These are phyloP conservation scores for Citeromyces matritensis DNA, from an alignment of 805 yeast genomes.

Conservation along the genomic window DNA sequence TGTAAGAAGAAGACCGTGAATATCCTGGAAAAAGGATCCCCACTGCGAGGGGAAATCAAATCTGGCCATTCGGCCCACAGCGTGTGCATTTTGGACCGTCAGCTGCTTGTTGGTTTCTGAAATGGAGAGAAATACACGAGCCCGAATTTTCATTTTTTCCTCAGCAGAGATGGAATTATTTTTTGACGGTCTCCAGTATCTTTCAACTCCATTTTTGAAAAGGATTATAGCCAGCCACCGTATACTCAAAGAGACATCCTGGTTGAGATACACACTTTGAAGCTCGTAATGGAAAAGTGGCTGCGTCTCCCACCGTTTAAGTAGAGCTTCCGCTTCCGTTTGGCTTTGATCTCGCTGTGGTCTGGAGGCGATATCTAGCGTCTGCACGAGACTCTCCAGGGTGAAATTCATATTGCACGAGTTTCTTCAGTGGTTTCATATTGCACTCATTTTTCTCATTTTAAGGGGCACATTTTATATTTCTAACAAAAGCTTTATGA, in stretches of 20 bases:
- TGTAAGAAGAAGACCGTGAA: conserved; percentile 27
- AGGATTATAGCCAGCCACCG: conserved; percentile 84
- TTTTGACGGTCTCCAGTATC: conserved; percentile 61
- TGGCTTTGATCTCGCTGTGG: conserved; percentile 36
- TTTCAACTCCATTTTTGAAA: conserved; percentile 78
- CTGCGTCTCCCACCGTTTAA: conserved; percentile 17
- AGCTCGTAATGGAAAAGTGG: conserved; percentile 11
- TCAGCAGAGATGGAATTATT: conserved; percentile 32
- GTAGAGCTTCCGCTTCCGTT: conserved; percentile 50
- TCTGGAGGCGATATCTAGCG: conserved; percentile 32
- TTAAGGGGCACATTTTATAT: background rate
- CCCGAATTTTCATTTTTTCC: conserved; percentile 54
- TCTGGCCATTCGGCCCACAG: conserved; percentile 64
- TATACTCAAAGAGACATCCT: conserved; percentile 41
- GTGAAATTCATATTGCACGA: conserved; percentile 8
- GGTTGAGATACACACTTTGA: conserved; percentile 42
- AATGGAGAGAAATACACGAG: conserved; percentile 36
- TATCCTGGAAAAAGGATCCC: conserved; percentile 65
- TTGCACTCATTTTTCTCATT: background rate
- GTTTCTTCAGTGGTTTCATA: background rate
- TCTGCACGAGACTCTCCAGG: conserved; percentile 14
- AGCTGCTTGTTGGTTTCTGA: conserved; percentile 64
- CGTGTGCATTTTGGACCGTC: conserved; percentile 72
- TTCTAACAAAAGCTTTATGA: background rate
- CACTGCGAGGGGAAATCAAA: conserved; percentile 80